These are phyloP conservation scores for Blumeriella jaapii DNA, from an alignment of 2,329 filamentous ascomycete genomes.

Conservation along the genomic window DNA sequence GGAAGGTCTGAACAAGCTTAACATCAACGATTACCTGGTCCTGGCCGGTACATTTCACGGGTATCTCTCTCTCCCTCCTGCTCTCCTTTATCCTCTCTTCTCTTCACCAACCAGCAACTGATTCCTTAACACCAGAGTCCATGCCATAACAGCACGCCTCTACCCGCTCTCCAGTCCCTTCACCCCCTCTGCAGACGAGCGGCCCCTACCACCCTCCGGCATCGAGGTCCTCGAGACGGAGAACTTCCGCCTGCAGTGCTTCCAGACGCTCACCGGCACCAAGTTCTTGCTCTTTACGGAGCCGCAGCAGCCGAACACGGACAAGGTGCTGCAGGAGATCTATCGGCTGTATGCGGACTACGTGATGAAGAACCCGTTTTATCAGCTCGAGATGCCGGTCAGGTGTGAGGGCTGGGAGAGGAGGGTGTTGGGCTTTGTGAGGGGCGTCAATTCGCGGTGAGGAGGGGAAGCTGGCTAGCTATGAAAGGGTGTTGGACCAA, in stretches of 20 bases:
- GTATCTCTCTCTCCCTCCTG: conserved; percentile 37
- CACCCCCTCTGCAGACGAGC: conserved; percentile 37
- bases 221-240: conserved; percentile 89
- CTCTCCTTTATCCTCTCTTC: conserved; percentile 6
- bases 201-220: conserved; percentile 59
- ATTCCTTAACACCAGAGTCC: conserved; percentile 37
- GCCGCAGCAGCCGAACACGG: conserved; percentile 59
- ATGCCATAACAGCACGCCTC: conserved; percentile 56
- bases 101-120: conserved; percentile 4
- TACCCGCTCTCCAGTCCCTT: conserved; percentile 40
- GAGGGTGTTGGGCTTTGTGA: conserved; percentile 69
- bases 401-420: conserved; percentile 92
- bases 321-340: conserved; percentile 69
- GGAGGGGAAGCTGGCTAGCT: too few species aligned
- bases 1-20: conserved; percentile 74
- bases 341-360: conserved; percentile 95
- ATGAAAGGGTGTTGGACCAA: too few species aligned
- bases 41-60: conserved; percentile 96
- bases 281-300: conserved; percentile 97
- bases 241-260: conserved; percentile 92
- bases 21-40: conserved; percentile 92
- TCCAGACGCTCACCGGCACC: conserved; percentile 84
- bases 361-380: conserved; percentile 99
- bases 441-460: conserved; percentile 49
- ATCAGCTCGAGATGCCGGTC: conserved; percentile 94